Evolutionary conservation across 768 basidiomycete species (phyloP), one percentile per base, ranked within the genome.

Genomic region (Suillus bovinus): DNA sequence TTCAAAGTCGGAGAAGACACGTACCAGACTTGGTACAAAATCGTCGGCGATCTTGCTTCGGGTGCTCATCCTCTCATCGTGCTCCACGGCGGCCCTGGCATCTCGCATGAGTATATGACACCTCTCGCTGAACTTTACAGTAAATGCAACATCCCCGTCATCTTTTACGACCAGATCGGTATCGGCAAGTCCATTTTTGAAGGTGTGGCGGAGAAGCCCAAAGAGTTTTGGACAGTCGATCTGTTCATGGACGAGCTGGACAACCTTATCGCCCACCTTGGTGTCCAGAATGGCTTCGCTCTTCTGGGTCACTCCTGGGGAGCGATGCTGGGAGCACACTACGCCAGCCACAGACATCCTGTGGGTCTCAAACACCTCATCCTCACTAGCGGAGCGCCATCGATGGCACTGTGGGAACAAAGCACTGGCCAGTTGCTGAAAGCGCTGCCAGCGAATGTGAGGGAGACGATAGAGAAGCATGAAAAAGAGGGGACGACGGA

Each of bases 21-120:
- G 22, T 74, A 70, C 69, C 70, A 80, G 67, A 84, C 83, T 14
- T 84, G 82, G 79, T 85, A 83, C 77, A 81, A 79, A 69, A 63
- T 83, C 63, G 63, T 78, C 58, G 82, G 83, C 39, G 76, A 82
- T 66, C 75, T 83, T 65, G 66, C 69, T 52, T 67, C 70, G 8
- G 67, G 68, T n/a, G 58, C 66, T 20, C 72, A 74, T 16, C 84
- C 85, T 22, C 77, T 86, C 53, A 73, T 87, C 60, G 70, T 76
- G 3, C 72, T 86, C 6, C 85, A 86, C 62, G 85, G 84, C 17
- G 85, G 85, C 6, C 84, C 84, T 9, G 84, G 86, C 4, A 62
- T 74, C 5, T 67, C 75, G 20, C 79, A 80, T 60, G 69, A 76
- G 53, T 81, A 81, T 67, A 69, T 84, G 58, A 61, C 72, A 24